Base-by-base conservation (phyloP, 306 rosid species). In the Sicyos edulis region DNA sequence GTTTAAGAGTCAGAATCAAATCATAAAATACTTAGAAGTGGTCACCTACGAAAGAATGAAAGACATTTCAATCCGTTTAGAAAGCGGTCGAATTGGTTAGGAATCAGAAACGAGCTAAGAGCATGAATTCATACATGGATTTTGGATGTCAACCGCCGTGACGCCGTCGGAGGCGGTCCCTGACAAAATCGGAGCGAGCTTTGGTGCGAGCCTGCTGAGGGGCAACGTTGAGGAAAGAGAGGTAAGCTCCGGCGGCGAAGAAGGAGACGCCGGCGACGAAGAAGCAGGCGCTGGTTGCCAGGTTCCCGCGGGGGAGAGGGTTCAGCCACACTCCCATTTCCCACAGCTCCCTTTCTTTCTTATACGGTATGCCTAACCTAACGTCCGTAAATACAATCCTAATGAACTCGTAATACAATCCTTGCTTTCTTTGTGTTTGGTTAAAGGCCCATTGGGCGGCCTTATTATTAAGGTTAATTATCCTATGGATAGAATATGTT, bases 191-290 rank as follows among this genome's bases (percentile, higher is more conserved):
- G 29, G 55, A 44, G 44, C 86, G 86, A 74, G 86, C 86, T 64
- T 80, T 80, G 51, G 72, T 74, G 7, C 84, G 86, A 40, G 80
- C 84, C 75, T 77, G 84, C 52, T 85, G 86, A 19, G 88, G 81
- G 16, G 72, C 86, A 13, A 80, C 49, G 75, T 85, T 85, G 51
- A 74, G 68, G 17, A 26, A 56, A 8, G 86, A 80, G 6, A 85
- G 74, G 77, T 80, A 68, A 45, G 74, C 86, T 66, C 84, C 86
- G 16, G 70, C 60, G 49, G 71, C 81, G 71, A 85, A 77, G 54
- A 82, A 52, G 26, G 82, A 71, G 0, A 78, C 54, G 1, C 88
- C 84, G 45, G 79, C 64, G 8, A 72, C 45, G 54, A 85, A 79
- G 50, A 69, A 44, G 71, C 74, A 53, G 15, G 66, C 81, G 66